Evolutionary conservation across 305 asterid species (phyloP).

Genomic region (Caryopteris hybrid): DNA sequence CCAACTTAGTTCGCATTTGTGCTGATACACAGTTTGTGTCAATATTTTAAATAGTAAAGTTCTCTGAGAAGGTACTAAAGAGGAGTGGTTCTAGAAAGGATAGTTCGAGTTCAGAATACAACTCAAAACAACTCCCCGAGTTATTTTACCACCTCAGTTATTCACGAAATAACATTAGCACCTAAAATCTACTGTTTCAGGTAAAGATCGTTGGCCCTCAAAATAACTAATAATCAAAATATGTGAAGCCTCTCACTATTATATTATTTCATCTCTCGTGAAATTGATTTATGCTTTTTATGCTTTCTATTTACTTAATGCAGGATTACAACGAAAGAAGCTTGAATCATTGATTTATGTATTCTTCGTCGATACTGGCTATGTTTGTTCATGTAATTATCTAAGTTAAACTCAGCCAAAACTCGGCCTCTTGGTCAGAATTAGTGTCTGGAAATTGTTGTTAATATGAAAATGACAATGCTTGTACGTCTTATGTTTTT

Average conservation of each 20-base stretch:
- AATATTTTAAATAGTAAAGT: slow-evolving; percentile 77
- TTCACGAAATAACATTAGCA: slow-evolving; percentile 85
- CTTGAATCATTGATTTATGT: slow-evolving; percentile 31
- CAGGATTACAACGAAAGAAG: slow-evolving; percentile 83
- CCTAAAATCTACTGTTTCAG: slow-evolving; percentile 88
- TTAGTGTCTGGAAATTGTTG: no score
- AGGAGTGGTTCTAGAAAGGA: slow-evolving; percentile 80
- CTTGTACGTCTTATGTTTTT: no score
- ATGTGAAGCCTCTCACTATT: neutral
- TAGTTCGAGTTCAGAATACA: slow-evolving; percentile 43
- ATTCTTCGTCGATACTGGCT: no score
- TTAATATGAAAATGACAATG: no score
- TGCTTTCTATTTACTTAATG: neutral
- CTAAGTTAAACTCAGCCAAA: no score
- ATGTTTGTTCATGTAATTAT: no score
- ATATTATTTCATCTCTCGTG: no score
- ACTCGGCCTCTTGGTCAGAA: no score
- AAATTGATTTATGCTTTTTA: no score
- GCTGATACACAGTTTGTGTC: slow-evolving; percentile 80
- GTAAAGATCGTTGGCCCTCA: slow-evolving; percentile 27
- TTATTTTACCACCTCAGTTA: slow-evolving; percentile 76
- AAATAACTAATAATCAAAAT: neutral
- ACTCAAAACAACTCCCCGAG: slow-evolving; percentile 31
- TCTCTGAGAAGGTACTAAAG: slow-evolving; percentile 96
- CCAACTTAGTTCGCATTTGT: slow-evolving; percentile 65